Percentiles rank a stretch among this genome's conserved stretches.
Conservation (phyloP, 164 flowering plant genomes). For the Piper betle region DNA sequence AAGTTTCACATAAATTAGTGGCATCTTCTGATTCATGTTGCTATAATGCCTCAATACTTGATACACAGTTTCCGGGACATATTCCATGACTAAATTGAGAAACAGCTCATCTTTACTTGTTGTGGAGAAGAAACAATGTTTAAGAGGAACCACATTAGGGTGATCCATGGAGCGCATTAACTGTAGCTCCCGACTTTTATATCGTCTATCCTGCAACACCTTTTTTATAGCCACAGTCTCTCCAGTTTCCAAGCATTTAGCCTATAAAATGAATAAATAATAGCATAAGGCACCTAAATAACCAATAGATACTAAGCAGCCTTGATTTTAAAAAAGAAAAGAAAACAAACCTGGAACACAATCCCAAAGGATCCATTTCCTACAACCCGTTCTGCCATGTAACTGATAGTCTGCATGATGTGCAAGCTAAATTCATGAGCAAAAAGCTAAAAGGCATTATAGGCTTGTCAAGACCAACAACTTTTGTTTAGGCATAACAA, state of each 20-base stretch:
- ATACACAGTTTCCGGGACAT: conserved; percentile 80
- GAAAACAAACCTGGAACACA: conserved; percentile 63
- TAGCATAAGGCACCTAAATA: no score
- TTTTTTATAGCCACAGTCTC: conserved; percentile 91
- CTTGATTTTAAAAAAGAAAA: background rate
- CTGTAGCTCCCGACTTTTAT: conserved; percentile 90
- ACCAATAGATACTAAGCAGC: background rate
- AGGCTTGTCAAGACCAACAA: background rate
- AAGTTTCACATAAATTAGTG: conserved; percentile 81
- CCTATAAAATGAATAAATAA: conserved; percentile 25
- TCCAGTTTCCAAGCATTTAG: conserved; percentile 90
- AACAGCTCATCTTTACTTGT: conserved; percentile 83
- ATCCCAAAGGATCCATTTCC: conserved; percentile 94
- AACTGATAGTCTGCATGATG: conserved; percentile 70
- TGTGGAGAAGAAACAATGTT: conserved; percentile 92
- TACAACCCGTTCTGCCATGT: conserved; percentile 97
- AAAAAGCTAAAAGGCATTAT: background rate
- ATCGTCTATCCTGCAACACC: conserved; percentile 87
- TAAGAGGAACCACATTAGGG: conserved; percentile 77
- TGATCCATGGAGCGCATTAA: conserved; percentile 91
- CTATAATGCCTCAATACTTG: conserved; percentile 70
- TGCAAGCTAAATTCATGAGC: background rate
- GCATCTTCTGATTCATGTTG: conserved; percentile 80
- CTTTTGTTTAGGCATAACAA: background rate
- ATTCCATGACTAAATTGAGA: conserved; percentile 91